Conservation (phyloP, 208 protist genomes). For the Tetramitus jugosus region DNA sequence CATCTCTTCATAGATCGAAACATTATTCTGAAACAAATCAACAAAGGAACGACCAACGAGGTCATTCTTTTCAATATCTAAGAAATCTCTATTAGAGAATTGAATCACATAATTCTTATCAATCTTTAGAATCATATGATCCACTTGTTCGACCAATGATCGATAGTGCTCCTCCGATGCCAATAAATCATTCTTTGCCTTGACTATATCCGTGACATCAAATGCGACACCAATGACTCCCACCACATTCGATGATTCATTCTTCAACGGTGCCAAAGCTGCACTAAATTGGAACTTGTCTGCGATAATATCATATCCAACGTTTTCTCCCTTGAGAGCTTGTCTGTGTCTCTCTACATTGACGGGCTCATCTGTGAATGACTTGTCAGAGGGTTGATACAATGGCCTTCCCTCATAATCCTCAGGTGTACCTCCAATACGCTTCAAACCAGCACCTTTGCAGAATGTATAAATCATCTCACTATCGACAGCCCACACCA, state of each 20-base stretch:
- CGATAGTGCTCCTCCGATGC: not conserved
- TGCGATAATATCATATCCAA: too few relatives aligned
- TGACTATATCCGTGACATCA: not conserved
- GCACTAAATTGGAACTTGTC: not conserved
- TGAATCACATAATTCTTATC: not conserved
- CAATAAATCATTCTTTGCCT: not conserved
- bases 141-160: not conserved
- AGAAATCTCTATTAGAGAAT: not conserved
- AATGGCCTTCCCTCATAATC: too few relatives aligned
- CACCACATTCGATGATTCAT: not conserved
- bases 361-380: too few relatives aligned
- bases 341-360: too few relatives aligned
- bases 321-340: too few relatives aligned
- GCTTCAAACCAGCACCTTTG: too few relatives aligned
- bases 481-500: too few relatives aligned
- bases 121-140: not conserved
- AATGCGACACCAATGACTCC: not conserved
- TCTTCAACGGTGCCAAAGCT: not conserved
- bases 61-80: too few relatives aligned
- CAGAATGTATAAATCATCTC: too few relatives aligned
- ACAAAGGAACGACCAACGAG: not conserved
- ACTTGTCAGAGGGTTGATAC: too few relatives aligned
- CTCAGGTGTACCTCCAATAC: too few relatives aligned
- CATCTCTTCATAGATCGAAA: too few relatives aligned
- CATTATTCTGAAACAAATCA: not conserved